Percentiles rank a stretch among this genome's conserved stretches.
These are phyloP conservation scores for Trametes meyenii DNA, from an alignment of 768 basidiomycete genomes.

Conservation along the genomic window DNA sequence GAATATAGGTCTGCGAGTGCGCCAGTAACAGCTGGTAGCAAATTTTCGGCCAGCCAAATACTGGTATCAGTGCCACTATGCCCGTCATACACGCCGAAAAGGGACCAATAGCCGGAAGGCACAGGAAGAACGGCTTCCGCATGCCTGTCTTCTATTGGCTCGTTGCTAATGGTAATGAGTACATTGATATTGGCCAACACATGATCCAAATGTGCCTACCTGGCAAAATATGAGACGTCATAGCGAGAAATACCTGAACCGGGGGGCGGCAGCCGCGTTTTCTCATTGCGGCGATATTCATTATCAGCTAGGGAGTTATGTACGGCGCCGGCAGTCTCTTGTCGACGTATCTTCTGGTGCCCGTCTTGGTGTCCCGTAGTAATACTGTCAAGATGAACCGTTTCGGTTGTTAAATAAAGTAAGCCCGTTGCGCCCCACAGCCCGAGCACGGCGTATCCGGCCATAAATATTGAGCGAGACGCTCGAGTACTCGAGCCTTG, in stretches of 20 bases:
- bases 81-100: conserved; percentile 39
- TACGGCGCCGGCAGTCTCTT: no score
- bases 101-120: conserved; percentile 35
- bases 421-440: background rate
- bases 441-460: conserved; percentile 3
- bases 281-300: background rate
- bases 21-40: conserved; percentile 32
- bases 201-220: background rate
- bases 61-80: conserved; percentile 40
- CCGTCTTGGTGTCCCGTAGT: no score
- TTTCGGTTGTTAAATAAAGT: background rate
- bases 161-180: background rate
- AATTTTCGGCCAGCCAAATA: conserved; percentile 35
- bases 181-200: no score
- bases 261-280: background rate
- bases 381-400: background rate
- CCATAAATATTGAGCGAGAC: background rate
- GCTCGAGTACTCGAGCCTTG: background rate
- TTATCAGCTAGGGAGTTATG: background rate
- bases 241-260: background rate
- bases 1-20: conserved; percentile 30
- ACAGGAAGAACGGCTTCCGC: conserved; percentile 25
- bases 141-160: conserved; percentile 6
- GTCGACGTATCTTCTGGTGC: background rate
- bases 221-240: background rate